Conservation (phyloP, 2,329 filamentous ascomycete species). For the Alternaria gansuensis region DNA sequence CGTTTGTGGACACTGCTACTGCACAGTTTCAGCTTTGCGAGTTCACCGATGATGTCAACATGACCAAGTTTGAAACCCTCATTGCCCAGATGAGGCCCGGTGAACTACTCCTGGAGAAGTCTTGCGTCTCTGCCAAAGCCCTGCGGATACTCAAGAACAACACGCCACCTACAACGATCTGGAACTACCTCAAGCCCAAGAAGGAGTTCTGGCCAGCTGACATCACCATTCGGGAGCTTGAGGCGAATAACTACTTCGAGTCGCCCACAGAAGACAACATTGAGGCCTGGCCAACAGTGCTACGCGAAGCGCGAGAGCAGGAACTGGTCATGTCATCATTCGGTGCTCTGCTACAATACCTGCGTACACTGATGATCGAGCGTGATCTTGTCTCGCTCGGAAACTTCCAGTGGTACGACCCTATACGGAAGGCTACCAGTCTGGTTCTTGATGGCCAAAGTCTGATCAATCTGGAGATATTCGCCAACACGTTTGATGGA, state of each 20-base stretch:
- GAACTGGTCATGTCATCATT: slow-evolving; percentile 89
- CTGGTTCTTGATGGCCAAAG: slow-evolving; percentile 95
- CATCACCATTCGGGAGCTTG: slow-evolving; percentile 80
- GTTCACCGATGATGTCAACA: slow-evolving; percentile 88
- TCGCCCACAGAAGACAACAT: slow-evolving; percentile 64
- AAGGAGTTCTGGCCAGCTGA: slow-evolving; percentile 94
- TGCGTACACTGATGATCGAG: slow-evolving; percentile 85
- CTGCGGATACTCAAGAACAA: slow-evolving; percentile 96
- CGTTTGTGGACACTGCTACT: slow-evolving; percentile 94
- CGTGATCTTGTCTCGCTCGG: slow-evolving; percentile 84
- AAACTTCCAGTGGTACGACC: slow-evolving; percentile 91
- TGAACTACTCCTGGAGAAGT: slow-evolving; percentile 87
- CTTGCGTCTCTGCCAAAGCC: slow-evolving; percentile 83
- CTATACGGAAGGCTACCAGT: slow-evolving; percentile 88
- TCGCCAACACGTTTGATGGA: slow-evolving; percentile 90
- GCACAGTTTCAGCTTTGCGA: slow-evolving; percentile 94
- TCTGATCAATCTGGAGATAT: slow-evolving; percentile 96
- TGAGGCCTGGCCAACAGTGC: slow-evolving; percentile 78
- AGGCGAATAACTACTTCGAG: slow-evolving; percentile 80
- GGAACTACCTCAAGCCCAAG: slow-evolving; percentile 88
- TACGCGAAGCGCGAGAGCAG: slow-evolving; percentile 77
- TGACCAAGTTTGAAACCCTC: slow-evolving; percentile 97
- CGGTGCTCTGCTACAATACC: slow-evolving; percentile 86
- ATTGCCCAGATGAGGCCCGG: slow-evolving; percentile 90
- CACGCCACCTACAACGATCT: slow-evolving; percentile 88